Evolutionary conservation across 129 eudicot species (phyloP).

Genomic region (Artemisia tridentata): DNA sequence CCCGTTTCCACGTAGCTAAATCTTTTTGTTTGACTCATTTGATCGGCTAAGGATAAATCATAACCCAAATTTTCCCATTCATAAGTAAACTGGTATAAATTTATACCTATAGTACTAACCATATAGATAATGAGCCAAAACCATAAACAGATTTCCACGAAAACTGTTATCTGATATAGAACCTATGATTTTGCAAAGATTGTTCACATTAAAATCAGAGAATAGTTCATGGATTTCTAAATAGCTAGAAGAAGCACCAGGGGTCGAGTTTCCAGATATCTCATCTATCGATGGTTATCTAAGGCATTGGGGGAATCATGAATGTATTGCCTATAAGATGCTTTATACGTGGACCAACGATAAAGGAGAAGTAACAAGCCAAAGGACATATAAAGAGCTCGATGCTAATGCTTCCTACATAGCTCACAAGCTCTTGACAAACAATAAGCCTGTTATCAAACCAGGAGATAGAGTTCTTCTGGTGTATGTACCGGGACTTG

Average conservation of each 20-base stretch:
- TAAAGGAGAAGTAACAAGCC: slow-evolving; percentile 34
- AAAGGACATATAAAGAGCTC: slow-evolving; percentile 36
- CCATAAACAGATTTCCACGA: background rate
- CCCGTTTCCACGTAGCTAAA: no score
- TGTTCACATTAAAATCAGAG: slow-evolving; percentile 38
- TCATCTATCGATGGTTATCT: slow-evolving; percentile 35
- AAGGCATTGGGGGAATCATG: slow-evolving; percentile 45
- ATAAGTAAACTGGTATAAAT: background rate
- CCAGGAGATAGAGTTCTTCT: slow-evolving; percentile 49
- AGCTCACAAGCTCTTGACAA: slow-evolving; percentile 36
- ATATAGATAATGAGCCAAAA: background rate
- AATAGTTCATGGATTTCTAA: slow-evolving; percentile 17
- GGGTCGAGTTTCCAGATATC: slow-evolving; percentile 40
- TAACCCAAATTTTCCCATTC: no score
- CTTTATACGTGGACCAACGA: slow-evolving; percentile 43
- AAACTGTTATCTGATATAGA: slow-evolving; percentile 4
- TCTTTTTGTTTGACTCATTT: no score
- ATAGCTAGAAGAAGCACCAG: slow-evolving; percentile 36
- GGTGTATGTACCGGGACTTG: slow-evolving; percentile 46
- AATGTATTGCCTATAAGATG: slow-evolving; percentile 24
- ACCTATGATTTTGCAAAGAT: slow-evolving; percentile 32
- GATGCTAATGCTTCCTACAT: slow-evolving; percentile 38
- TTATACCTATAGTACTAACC: background rate
- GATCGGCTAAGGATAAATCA: no score
- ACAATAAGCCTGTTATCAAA: slow-evolving; percentile 36